Conservation (phyloP, 768 basidiomycete species). For the Kwoniella botswanensis region DNA sequence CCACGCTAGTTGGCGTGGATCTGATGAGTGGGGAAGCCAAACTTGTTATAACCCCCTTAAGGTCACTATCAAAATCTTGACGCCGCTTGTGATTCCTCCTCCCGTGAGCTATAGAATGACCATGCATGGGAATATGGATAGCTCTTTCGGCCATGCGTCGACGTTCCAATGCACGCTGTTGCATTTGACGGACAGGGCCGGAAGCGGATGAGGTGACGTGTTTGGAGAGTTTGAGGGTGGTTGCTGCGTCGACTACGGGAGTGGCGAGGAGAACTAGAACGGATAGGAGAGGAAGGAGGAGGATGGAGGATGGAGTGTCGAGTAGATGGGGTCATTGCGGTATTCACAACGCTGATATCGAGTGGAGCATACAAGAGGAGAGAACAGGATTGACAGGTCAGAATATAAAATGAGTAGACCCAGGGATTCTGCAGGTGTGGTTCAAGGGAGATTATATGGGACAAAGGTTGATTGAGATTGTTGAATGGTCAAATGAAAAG, state of each 20-base stretch:
- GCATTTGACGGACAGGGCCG: neutral
- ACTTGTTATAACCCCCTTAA: neutral
- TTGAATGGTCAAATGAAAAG: neutral
- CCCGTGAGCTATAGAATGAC: neutral
- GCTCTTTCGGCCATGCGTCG: constrained; percentile 5
- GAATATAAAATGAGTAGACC: neutral
- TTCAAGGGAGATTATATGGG: neutral
- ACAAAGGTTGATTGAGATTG: neutral
- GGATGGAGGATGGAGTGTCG: neutral
- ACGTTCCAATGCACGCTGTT: constrained; percentile 11
- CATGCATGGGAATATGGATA: constrained; percentile 18
- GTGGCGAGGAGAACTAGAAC: neutral
- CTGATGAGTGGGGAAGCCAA: neutral
- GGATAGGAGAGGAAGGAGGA: constrained; percentile 9
- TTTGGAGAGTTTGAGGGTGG: constrained; percentile 16
- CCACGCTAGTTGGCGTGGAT: neutral
- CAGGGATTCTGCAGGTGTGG: neutral
- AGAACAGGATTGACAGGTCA: neutral
- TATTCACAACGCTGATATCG: neutral
- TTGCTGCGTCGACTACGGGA: neutral
- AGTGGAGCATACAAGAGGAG: neutral
- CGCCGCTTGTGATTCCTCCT: constrained; percentile 1
- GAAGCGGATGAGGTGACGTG: constrained; percentile 10
- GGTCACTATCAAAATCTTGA: neutral
- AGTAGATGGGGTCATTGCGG: neutral